These are phyloP conservation scores for Tritrichomonas musculus DNA, from an alignment of 208 protist species.

Conservation along the genomic window DNA sequence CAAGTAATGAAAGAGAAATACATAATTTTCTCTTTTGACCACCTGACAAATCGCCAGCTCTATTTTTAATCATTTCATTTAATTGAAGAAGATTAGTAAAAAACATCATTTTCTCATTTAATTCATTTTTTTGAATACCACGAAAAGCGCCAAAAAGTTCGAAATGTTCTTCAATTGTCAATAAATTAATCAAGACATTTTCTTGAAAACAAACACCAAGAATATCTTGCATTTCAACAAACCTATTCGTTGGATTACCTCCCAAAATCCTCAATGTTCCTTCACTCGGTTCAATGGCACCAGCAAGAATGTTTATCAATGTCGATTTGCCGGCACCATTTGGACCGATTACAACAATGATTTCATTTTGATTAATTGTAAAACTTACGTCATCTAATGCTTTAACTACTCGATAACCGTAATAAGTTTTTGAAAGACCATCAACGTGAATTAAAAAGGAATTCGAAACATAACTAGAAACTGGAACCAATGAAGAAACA, in stretches of 20 bases:
- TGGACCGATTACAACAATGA: neutral
- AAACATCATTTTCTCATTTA: too few relatives aligned
- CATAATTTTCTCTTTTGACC: too few relatives aligned
- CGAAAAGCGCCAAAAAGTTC: neutral
- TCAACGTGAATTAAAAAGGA: neutral
- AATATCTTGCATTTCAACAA: neutral
- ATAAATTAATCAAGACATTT: neutral
- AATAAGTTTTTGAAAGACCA: neutral
- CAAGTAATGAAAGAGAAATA: too few relatives aligned
- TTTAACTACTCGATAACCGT: neutral
- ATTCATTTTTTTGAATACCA: neutral
- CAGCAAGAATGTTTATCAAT: neutral
- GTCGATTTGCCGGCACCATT: conserved; percentile 12
- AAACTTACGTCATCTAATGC: neutral
- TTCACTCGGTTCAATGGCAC: neutral
- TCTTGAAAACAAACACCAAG: neutral
- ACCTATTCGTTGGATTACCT: neutral
- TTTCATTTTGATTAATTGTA: neutral
- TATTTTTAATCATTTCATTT: too few relatives aligned
- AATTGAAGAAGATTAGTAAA: too few relatives aligned
- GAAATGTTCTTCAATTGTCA: conserved; percentile 11
- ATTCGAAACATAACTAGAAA: too few relatives aligned
- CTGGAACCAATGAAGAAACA: too few relatives aligned
- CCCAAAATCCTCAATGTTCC: neutral
- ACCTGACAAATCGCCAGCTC: too few relatives aligned